A percentile compares a stretch with the other conserved stretches of the same genome.
These are phyloP conservation scores for Verticillium alfalfae DNA, from an alignment of 2,329 filamentous ascomycete genomes.

Conservation along the genomic window DNA sequence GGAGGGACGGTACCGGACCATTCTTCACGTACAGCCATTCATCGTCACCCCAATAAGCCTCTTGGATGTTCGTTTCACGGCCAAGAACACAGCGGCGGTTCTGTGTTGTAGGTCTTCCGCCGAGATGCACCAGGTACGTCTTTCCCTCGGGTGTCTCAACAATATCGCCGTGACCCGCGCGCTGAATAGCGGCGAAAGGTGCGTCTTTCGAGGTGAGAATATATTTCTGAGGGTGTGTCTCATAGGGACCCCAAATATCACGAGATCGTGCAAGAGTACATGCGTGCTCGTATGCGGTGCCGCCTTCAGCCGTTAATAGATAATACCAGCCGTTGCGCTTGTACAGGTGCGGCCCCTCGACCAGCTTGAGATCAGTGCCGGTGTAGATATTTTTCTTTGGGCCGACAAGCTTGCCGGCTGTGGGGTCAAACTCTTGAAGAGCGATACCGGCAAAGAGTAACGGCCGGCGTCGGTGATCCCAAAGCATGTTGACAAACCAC, in stretches of 20 bases:
- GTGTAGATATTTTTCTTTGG: conserved; percentile 49
- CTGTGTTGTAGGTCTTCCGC: conserved; percentile 45
- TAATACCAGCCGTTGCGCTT: conserved; percentile 55
- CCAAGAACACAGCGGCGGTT: conserved; percentile 47
- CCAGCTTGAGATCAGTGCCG: conserved; percentile 48
- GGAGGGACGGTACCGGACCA: conserved; percentile 48
- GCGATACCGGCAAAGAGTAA: conserved; percentile 49
- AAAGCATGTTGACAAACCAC: conserved; percentile 53
- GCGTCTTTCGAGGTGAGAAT: conserved; percentile 49
- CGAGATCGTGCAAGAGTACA: conserved; percentile 51
- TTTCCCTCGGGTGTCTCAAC: conserved; percentile 48
- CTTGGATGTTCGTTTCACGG: conserved; percentile 52
- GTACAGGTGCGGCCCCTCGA: conserved; percentile 55
- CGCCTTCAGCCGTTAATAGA: conserved; percentile 53
- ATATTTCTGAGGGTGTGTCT: conserved; percentile 51
- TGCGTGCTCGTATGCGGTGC: conserved; percentile 56
- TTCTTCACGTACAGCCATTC: conserved; percentile 60
- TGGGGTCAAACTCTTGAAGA: conserved; percentile 51
- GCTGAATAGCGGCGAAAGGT: conserved; percentile 43
- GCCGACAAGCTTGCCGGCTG: conserved; percentile 43
- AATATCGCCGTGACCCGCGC: conserved; percentile 47
- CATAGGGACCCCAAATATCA: conserved; percentile 56
- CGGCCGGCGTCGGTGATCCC: conserved; percentile 46
- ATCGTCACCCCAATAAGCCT: conserved; percentile 55
- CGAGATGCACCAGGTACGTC: conserved; percentile 49